Evolutionary conservation across 2,329 filamentous ascomycete genomes (phyloP).

Genomic region (Neonectria ditissima): DNA sequence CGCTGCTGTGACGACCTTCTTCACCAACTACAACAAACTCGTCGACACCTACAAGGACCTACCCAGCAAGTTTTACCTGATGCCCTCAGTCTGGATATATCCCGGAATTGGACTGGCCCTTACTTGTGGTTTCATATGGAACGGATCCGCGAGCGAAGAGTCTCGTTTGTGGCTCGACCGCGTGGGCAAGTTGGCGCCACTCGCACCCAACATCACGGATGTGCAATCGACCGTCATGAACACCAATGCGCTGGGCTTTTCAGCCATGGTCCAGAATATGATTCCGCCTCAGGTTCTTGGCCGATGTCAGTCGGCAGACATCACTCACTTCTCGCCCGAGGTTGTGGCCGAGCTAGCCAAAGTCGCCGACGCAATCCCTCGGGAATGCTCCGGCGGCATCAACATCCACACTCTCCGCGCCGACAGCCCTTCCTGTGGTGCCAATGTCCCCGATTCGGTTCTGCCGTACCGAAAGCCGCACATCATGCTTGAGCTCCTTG

Average conservation of each 20-base stretch:
- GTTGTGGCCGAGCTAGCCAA: conserved; percentile 13
- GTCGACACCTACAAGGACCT: not conserved
- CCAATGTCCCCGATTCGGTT: conserved; percentile 18
- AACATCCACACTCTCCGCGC: conserved; percentile 15
- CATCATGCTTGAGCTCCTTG: conserved; percentile 22
- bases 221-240: not conserved
- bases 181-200: conserved; percentile 10
- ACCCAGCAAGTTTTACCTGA: conserved; percentile 8
- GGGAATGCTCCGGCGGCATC: conserved; percentile 8
- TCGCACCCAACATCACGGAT: not conserved
- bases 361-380: conserved; percentile 11
- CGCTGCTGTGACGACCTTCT: conserved; percentile 8
- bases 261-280: conserved; percentile 14
- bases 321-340: conserved; percentile 12
- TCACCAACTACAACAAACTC: conserved; percentile 20
- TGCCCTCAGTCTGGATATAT: conserved; percentile 18
- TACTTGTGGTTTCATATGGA: conserved; percentile 22
- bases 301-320: conserved; percentile 6
- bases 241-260: conserved; percentile 13
- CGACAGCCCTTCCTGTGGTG: conserved; percentile 19
- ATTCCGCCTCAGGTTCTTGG: conserved; percentile 15
- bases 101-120: conserved; percentile 2
- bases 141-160: conserved; percentile 12
- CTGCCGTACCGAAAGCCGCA: conserved; percentile 19
- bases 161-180: conserved; percentile 16